Conservation (phyloP, 768 basidiomycete genomes). For the Gloeostereum incarnatum region DNA sequence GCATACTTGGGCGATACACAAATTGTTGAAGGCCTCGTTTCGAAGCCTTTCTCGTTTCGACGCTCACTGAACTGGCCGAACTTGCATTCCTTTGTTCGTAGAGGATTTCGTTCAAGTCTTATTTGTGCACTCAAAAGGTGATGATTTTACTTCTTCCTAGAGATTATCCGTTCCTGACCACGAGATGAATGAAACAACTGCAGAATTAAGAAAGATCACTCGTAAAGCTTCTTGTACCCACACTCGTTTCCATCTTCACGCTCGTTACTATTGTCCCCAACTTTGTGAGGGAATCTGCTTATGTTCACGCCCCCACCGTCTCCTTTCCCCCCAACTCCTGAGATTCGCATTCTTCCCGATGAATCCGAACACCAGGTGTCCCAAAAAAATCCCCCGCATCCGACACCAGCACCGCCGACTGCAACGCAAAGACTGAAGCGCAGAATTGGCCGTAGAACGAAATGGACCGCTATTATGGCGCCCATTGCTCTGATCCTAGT, state of each 20-base stretch:
- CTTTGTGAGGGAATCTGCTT: not conserved
- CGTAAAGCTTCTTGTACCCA: not conserved
- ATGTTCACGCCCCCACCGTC: conserved; percentile 29
- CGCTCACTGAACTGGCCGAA: too few species aligned
- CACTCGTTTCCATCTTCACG: conserved; percentile 15
- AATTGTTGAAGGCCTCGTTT: too few species aligned
- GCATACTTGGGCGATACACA: too few species aligned
- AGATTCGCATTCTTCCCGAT: not conserved
- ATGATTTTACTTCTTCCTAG: too few species aligned
- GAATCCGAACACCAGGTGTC: not conserved
- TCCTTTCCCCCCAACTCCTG: conserved; percentile 17
- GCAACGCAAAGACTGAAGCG: conserved; percentile 21
- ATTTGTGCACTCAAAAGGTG: too few species aligned
- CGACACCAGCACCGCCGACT: not conserved
- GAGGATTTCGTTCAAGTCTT: too few species aligned
- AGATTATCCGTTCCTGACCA: too few species aligned
- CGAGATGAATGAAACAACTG: too few species aligned
- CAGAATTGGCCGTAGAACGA: conserved; percentile 30
- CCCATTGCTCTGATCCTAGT: conserved; percentile 49
- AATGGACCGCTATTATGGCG: conserved; percentile 45
- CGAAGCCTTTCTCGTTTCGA: too few species aligned
- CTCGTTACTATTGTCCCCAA: conserved; percentile 2
- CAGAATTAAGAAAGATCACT: not conserved
- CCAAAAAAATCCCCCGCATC: not conserved
- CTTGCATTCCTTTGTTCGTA: too few species aligned